Base-by-base conservation (phyloP, 2,329 filamentous ascomycete genomes). In the Fusarium nisikadoi region DNA sequence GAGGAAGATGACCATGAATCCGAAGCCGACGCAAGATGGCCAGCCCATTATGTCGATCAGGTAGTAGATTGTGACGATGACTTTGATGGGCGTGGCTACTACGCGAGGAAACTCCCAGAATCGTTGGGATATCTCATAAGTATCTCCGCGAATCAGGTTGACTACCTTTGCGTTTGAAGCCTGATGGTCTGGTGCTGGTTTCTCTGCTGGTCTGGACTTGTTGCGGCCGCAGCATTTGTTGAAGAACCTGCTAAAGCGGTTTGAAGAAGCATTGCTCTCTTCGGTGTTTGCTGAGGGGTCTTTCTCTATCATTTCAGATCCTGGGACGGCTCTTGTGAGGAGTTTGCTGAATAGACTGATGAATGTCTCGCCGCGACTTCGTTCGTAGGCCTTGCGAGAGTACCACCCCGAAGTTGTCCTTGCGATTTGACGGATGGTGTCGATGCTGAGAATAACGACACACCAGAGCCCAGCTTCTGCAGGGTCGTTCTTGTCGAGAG, bases 131-230 rank as follows among this genome's bases (percentile, higher is more conserved):
- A 95, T 89, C 78, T 95, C 92, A 77, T 95, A 96, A 0, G 92
- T 93, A 79, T 96, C 93, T 65, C 88, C 90, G 53, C 94, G 91
- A 85, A 97, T 93, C 5, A 97, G 82, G 75, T 97, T 97, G 68
- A 97, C 87, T 56, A 97, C 96, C 78, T 97, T 97, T 12, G 94
- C 94, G 82, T 95, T 95, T 0, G 93, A 94, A 0, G 94, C 94
- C 5, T 92, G 88, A 61, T 77, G 78, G 43, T 79, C 81, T 7
- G 89, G 60, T 0, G 43, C 19, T 7, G 55, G 31, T 6, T 45
- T 46, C 3, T n/a, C 13, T 3, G 53, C 13, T 7, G 49, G 6
- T 35, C 58, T 76, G 14, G 62, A 55, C 43, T 70, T 73, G 19
- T 65, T 52, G 5, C 69, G 46, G 5, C 76, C 68, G 11, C 72